These are phyloP conservation scores for Cryptosporidium sp. DNA, from an alignment of 169 alveolate species.

Conservation along the genomic window DNA sequence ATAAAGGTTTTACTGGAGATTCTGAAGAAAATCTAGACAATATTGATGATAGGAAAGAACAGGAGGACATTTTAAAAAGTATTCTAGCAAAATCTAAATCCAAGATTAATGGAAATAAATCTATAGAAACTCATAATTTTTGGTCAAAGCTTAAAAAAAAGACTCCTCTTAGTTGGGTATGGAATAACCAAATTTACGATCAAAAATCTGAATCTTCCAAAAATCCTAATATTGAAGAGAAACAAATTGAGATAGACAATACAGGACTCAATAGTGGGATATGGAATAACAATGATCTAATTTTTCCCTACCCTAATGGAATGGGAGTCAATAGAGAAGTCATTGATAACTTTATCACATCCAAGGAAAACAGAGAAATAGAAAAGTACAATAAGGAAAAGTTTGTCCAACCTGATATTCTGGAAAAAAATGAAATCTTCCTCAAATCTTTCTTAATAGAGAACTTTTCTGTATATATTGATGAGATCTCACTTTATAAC, in stretches of 20 bases:
- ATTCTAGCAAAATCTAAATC: neutral
- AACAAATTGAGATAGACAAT: neutral
- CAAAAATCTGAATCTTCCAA: neutral
- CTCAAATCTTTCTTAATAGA: slow-evolving; percentile 44
- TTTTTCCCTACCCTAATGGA: slow-evolving; percentile 52
- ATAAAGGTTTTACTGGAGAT: neutral
- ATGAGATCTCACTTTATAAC: neutral
- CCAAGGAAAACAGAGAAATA: slow-evolving; percentile 37
- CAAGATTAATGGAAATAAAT: neutral
- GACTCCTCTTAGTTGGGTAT: slow-evolving; percentile 64
- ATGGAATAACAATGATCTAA: neutral
- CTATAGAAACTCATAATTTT: neutral
- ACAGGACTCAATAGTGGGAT: neutral
- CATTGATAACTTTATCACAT: slow-evolving; percentile 19
- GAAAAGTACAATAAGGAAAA: slow-evolving; percentile 8
- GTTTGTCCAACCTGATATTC: slow-evolving; percentile 13
- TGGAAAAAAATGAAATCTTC: slow-evolving; percentile 25
- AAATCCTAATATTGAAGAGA: neutral
- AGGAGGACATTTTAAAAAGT: neutral
- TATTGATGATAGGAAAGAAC: slow-evolving; percentile 13
- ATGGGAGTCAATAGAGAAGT: slow-evolving; percentile 16
- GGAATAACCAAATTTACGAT: neutral
- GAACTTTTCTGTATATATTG: slow-evolving; percentile 57
- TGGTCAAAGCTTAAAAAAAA: slow-evolving; percentile 47
- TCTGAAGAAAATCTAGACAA: neutral